phyloP scores from a whole-genome alignment of 2,329 filamentous ascomycete species.

The Byssoonygena ceratinophila region DNA sequence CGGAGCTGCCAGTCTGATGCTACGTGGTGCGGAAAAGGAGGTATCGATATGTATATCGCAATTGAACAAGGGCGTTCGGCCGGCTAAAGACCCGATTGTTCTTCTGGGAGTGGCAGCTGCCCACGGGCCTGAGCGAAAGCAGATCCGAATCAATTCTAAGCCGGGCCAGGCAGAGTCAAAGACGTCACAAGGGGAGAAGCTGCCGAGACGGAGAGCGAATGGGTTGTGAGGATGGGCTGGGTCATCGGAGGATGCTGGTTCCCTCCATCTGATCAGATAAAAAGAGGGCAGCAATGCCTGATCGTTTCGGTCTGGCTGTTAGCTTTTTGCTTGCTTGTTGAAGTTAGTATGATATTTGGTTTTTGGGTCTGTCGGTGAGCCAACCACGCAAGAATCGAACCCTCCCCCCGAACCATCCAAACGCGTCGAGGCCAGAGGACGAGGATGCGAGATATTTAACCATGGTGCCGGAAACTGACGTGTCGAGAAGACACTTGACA shows the following conservation, averaged over 20 bases:
- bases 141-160: neutral
- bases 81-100: neutral
- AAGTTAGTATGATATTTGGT: too few species aligned
- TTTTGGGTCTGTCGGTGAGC: too few species aligned
- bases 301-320: too few species aligned
- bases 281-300: neutral
- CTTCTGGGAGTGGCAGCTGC: neutral
- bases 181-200: neutral
- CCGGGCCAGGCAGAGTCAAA: neutral
- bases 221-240: neutral
- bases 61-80: neutral
- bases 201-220: neutral
- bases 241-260: neutral
- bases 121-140: neutral
- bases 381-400: too few species aligned
- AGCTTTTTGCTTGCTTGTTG: too few species aligned
- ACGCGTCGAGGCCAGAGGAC: neutral
- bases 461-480: neutral
- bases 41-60: slow-evolving; percentile 1
- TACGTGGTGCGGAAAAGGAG: neutral
- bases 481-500: neutral
- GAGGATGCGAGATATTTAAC: neutral
- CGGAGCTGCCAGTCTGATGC: neutral
- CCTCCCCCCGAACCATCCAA: neutral
- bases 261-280: slow-evolving; percentile 1